phyloP scores from a whole-genome alignment of 768 basidiomycete genomes.

The Neoboletus brunneissimus region DNA sequence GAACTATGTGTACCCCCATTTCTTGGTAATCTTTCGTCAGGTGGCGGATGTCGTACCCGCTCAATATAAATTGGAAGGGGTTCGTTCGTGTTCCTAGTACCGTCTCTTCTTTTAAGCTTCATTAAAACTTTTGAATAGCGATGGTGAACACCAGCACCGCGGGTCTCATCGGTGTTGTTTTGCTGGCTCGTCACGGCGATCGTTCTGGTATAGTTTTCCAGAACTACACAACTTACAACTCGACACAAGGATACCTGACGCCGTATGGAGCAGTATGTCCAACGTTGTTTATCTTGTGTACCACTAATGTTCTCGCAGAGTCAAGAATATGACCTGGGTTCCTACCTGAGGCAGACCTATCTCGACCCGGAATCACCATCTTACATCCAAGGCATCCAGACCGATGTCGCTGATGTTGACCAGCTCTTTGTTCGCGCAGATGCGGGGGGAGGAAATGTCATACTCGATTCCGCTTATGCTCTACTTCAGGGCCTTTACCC shows the following conservation, averaged over 20 bases:
- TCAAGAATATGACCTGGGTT: constrained; percentile 64
- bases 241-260: constrained; percentile 61
- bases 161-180: constrained; percentile 63
- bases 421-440: constrained; percentile 76
- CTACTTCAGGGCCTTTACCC: constrained; percentile 84
- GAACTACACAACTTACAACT: constrained; percentile 65
- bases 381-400: constrained; percentile 63
- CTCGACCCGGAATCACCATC: constrained; percentile 59
- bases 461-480: constrained; percentile 81
- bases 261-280: constrained; percentile 66
- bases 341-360: constrained; percentile 58
- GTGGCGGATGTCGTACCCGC: not conserved
- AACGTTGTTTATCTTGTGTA: not conserved
- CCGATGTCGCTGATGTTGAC: constrained; percentile 63
- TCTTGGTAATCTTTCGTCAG: not conserved
- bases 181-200: constrained; percentile 77
- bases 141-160: constrained; percentile 27
- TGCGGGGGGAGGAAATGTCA: constrained; percentile 74
- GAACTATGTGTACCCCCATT: not conserved
- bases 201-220: constrained; percentile 60
- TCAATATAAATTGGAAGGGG: constrained; percentile 7
- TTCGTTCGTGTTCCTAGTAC: not conserved
- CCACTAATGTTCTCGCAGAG: constrained; percentile 3
- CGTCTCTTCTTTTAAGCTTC: not conserved
- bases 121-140: constrained; percentile 18